These are phyloP conservation scores for Annulohypoxylon bovei DNA, from an alignment of 495 filamentous ascomycete genomes.

Conservation along the genomic window DNA sequence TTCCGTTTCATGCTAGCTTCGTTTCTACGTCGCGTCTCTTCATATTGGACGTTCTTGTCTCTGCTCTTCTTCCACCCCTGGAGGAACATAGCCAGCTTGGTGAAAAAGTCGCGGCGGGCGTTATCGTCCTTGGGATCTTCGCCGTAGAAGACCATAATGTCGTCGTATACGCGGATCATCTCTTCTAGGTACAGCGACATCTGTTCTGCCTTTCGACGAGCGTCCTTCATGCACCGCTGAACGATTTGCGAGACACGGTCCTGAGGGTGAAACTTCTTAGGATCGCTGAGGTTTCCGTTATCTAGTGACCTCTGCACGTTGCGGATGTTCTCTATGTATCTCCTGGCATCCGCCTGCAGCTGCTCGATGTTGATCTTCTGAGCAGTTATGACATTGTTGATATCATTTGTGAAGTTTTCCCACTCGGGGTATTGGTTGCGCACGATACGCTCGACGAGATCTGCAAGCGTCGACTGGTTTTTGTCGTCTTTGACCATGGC, in stretches of 20 bases:
- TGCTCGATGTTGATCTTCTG: slow-evolving; percentile 98
- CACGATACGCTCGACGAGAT: slow-evolving; percentile 97
- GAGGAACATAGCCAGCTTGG: slow-evolving; percentile 92
- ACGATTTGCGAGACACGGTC: slow-evolving; percentile 93
- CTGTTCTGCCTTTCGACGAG: slow-evolving; percentile 93
- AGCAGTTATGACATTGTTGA: slow-evolving; percentile 78
- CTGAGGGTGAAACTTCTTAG: slow-evolving; percentile 97
- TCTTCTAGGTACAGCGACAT: slow-evolving; percentile 93
- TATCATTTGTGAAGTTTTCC: slow-evolving; percentile 88
- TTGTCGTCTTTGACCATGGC: slow-evolving; percentile 99
- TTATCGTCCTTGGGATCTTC: slow-evolving; percentile 93
- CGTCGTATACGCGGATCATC: slow-evolving; percentile 89
- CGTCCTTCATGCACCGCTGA: slow-evolving; percentile 95
- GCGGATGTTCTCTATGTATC: slow-evolving; percentile 92
- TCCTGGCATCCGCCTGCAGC: slow-evolving; percentile 86
- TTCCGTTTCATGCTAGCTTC: slow-evolving; percentile 93
- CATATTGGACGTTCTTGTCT: slow-evolving; percentile 86
- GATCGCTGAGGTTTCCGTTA: slow-evolving; percentile 91
- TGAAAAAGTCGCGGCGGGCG: slow-evolving; percentile 95
- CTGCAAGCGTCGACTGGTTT: slow-evolving; percentile 95
- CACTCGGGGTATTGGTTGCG: slow-evolving; percentile 95
- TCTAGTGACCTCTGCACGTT: slow-evolving; percentile 93
- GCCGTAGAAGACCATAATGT: slow-evolving; percentile 97
- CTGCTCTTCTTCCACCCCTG: slow-evolving; percentile 94
- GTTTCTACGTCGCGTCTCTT: slow-evolving; percentile 83